These are phyloP conservation scores for Theobroma cacao DNA, from an alignment of 345 rosid species.

Conservation along the genomic window DNA sequence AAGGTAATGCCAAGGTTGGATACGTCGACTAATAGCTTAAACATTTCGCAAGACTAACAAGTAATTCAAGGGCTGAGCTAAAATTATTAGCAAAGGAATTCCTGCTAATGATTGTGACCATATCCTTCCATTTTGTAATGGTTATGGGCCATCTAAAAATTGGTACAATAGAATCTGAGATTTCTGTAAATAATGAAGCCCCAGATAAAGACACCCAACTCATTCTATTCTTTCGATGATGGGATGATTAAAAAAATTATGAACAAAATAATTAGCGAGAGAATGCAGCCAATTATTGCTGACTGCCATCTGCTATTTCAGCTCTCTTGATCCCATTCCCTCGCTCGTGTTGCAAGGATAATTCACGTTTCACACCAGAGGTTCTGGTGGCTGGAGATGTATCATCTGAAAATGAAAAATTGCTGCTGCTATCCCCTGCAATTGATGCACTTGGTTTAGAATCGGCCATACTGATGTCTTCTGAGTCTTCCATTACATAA, in stretches of 20 bases:
- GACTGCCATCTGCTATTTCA: slow-evolving; percentile 18
- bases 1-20: neutral
- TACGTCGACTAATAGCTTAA: neutral
- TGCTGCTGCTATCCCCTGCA: neutral
- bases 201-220: slow-evolving; percentile 26
- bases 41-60: neutral
- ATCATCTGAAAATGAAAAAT: neutral
- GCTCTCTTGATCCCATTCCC: slow-evolving; percentile 15
- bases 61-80: neutral
- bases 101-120: neutral
- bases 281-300: slow-evolving; percentile 6
- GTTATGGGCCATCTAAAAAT: slow-evolving; percentile 10
- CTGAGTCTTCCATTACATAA: neutral
- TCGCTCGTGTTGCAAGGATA: neutral
- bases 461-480: neutral
- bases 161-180: slow-evolving; percentile 34
- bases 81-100: neutral
- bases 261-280: slow-evolving; percentile 21
- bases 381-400: slow-evolving; percentile 9
- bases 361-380: slow-evolving; percentile 19
- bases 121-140: slow-evolving; percentile 1
- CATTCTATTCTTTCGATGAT: slow-evolving; percentile 18
- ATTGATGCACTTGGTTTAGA: slow-evolving; percentile 1
- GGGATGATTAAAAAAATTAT: slow-evolving; percentile 20
- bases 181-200: slow-evolving; percentile 49